phyloP scores from a whole-genome alignment of 129 eudicot genomes.

The Saussurea involucrata region DNA sequence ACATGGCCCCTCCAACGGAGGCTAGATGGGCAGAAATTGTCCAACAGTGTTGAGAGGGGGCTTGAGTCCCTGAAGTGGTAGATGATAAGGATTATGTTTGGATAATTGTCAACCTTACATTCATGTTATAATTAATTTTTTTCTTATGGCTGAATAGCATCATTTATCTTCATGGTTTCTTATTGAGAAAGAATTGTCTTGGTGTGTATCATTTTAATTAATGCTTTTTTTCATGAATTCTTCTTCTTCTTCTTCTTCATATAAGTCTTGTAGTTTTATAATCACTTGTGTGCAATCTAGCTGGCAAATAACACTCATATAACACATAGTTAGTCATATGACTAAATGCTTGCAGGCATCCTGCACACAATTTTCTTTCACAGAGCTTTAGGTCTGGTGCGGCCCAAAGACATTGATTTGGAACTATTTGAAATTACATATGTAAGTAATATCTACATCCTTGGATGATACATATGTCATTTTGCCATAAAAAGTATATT shows the following conservation, averaged over 20 bases:
- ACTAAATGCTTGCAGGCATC: conserved; percentile 61
- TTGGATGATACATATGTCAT: neutral
- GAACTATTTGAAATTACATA: conserved; percentile 91
- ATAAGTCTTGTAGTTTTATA: conserved; percentile 1
- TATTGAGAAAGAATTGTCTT: conserved; percentile 1
- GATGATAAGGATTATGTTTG: neutral
- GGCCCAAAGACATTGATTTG: conserved; percentile 93
- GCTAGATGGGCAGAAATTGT: neutral
- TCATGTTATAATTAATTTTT: neutral
- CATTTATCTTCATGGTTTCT: neutral
- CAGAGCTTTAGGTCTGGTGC: conserved; percentile 94
- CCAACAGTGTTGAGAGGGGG: neutral
- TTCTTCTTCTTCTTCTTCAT: neutral
- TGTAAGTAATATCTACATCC: conserved; percentile 48
- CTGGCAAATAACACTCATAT: neutral
- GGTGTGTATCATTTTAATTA: neutral
- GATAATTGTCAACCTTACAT: neutral
- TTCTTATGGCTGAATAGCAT: neutral
- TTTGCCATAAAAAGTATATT: neutral
- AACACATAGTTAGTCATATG: conserved; percentile 3
- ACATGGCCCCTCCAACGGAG: neutral
- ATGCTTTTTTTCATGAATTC: neutral
- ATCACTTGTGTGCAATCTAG: neutral
- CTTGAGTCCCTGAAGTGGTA: neutral
- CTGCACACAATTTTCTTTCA: conserved; percentile 91